These are phyloP conservation scores for Quercus phellos DNA, from an alignment of 331 rosid genomes.

Conservation along the genomic window DNA sequence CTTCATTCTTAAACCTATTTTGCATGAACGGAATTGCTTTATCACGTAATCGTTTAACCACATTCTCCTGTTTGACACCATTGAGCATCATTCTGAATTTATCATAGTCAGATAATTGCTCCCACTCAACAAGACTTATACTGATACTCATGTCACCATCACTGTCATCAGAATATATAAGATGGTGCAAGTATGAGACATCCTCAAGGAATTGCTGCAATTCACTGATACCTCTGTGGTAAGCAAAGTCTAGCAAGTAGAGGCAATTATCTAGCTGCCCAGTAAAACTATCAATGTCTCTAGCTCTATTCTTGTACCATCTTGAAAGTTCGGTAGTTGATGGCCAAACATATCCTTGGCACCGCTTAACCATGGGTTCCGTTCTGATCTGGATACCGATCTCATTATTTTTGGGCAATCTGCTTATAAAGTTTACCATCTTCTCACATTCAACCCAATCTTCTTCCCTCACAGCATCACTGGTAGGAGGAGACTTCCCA, in stretches of 20 bases:
- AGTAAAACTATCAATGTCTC: constrained; percentile 66
- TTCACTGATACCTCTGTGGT: constrained; percentile 66
- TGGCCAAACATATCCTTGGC: constrained; percentile 75
- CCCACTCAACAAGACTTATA: constrained; percentile 72
- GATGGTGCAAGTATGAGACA: constrained; percentile 61
- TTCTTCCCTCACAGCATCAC: constrained; percentile 69
- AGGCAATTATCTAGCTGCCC: constrained; percentile 92
- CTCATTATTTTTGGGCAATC: constrained; percentile 41
- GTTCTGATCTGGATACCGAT: constrained; percentile 58
- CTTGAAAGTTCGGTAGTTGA: constrained; percentile 55
- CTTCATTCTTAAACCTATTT: constrained; percentile 39
- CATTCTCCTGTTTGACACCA: constrained; percentile 72
- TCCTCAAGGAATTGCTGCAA: constrained; percentile 68
- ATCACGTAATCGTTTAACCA: constrained; percentile 48
- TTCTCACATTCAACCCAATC: constrained; percentile 99
- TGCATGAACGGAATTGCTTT: constrained; percentile 81
- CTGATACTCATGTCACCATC: constrained; percentile 43
- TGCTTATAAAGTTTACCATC: constrained; percentile 53
- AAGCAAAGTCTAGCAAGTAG: constrained; percentile 73
- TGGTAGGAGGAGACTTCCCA: constrained; percentile 77
- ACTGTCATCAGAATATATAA: constrained; percentile 65
- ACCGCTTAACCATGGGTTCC: constrained; percentile 78
- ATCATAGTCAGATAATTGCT: constrained; percentile 63
- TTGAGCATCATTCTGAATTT: constrained; percentile 83
- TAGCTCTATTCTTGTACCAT: constrained; percentile 87